Percentiles rank a stretch among this genome's conserved stretches.
phyloP scores from a whole-genome alignment of 129 eudicot species.

The Cynara cardunculus region DNA sequence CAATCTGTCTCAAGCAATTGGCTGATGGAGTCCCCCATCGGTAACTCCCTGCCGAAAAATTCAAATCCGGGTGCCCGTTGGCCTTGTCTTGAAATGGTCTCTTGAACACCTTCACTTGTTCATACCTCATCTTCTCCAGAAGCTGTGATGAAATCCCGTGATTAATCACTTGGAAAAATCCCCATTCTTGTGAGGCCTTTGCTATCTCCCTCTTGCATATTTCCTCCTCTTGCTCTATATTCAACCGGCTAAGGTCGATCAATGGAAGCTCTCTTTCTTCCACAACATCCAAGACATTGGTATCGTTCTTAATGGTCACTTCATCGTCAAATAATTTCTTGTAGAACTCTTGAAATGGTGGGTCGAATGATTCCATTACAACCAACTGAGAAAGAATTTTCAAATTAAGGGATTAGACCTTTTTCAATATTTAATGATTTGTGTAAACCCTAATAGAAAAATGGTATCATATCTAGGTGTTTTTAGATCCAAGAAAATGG shows the following conservation, averaged over 20 bases:
- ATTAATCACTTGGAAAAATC: slow-evolving; percentile 70
- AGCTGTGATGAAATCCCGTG: slow-evolving; percentile 55
- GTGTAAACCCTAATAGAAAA: neutral
- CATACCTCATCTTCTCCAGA: slow-evolving; percentile 42
- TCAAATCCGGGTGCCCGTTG: slow-evolving; percentile 12
- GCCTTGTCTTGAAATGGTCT: slow-evolving; percentile 48
- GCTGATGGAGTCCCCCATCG: slow-evolving; percentile 67
- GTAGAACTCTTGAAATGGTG: slow-evolving; percentile 51
- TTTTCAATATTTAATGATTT: neutral
- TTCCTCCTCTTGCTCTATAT: slow-evolving; percentile 26
- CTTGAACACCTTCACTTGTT: slow-evolving; percentile 51
- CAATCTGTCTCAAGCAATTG: slow-evolving; percentile 40
- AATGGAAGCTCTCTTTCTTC: slow-evolving; percentile 56
- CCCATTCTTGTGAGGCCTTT: slow-evolving; percentile 70
- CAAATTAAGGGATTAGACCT: neutral
- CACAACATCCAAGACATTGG: slow-evolving; percentile 7
- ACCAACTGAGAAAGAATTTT: neutral
- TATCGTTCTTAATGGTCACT: neutral
- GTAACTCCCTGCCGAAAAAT: slow-evolving; percentile 42
- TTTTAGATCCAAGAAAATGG: neutral
- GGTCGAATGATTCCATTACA: slow-evolving; percentile 49
- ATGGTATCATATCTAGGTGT: neutral
- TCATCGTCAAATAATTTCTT: slow-evolving; percentile 28
- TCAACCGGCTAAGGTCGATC: slow-evolving; percentile 45
- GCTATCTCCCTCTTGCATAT: slow-evolving; percentile 52